These are phyloP conservation scores for Dactylellina leptospora DNA, from an alignment of 2,329 filamentous ascomycete genomes.

Conservation along the genomic window DNA sequence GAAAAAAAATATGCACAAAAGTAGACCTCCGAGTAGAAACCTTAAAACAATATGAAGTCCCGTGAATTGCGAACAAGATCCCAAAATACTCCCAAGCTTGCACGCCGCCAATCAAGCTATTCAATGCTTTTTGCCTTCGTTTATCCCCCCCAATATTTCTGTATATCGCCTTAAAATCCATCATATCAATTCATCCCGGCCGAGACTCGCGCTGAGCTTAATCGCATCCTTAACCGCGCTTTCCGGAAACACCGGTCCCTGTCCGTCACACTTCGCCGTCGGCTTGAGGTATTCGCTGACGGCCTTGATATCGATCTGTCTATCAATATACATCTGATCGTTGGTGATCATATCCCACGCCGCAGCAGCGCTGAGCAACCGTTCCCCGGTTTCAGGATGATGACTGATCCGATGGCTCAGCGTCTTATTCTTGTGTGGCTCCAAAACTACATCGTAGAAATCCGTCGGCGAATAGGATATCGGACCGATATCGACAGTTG, in stretches of 20 bases:
- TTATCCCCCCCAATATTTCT: conserved; percentile 22
- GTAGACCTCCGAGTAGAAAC: conserved; percentile 7
- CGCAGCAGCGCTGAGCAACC: conserved; percentile 76
- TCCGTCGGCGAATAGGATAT: conserved; percentile 77
- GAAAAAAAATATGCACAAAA: background rate
- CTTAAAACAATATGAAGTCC: too few species aligned
- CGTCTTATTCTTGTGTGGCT: conserved; percentile 70
- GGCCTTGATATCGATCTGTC: conserved; percentile 80
- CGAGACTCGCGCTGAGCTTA: conserved; percentile 77
- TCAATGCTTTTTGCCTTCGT: conserved; percentile 25
- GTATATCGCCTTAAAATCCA: conserved; percentile 8
- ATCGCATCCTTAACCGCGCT: conserved; percentile 76
- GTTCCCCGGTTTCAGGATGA: conserved; percentile 71
- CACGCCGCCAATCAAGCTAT: background rate
- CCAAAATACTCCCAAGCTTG: conserved; percentile 40
- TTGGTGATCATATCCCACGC: conserved; percentile 90
- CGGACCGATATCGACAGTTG: conserved; percentile 70
- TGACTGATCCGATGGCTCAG: conserved; percentile 75
- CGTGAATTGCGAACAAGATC: too few species aligned
- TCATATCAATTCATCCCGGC: conserved; percentile 77
- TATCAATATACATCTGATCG: conserved; percentile 78
- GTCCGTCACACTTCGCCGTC: conserved; percentile 81
- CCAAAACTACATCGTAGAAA: conserved; percentile 72
- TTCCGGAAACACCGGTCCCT: conserved; percentile 88
- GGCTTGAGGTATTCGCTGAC: conserved; percentile 81